Base-by-base conservation (phyloP, 352 stramenopile species). In the Vaucheria bursata region DNA sequence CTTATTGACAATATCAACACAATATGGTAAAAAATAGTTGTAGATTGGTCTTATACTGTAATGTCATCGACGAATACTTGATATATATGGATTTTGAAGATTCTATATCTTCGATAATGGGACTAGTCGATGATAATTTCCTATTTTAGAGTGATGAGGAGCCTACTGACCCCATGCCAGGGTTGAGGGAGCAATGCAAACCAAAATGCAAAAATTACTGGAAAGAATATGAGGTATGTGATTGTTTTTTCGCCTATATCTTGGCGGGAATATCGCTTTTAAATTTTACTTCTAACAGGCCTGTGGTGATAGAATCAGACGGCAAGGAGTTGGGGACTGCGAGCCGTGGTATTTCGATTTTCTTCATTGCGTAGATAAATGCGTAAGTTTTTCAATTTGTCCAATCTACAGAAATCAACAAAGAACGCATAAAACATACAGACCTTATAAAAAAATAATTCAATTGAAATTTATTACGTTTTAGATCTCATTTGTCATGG, bases 351-450 rank as follows among this genome's bases (percentile, higher is more conserved):
- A 69, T 38, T 69, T 69, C 18, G 59, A 69, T 29, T 69, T 34
- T 38, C 59, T 69, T 18, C 59, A 69, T 38, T 69, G 59, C 59
- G 59, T 69, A 18, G 59, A 69, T 29, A 69, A 69, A 38, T 69
- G 59, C 34, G 59, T 69, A 38, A 50, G 39, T 50, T 12, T 50
- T 50, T 12, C 39, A 5, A 12, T 50, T 50, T 12, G 12, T 12
- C 5, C 39, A 12, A 50, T 12, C 39, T 50, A 50, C 12, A 12
- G 39, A 5, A 5, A 50, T 12, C 39, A 50, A 50, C 39, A 12
- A 5, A 50, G 39, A 50, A 5, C 12, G 39, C 39, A 50, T 12
- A 12, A 50, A 50, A 5, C 5, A 5, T 50, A 50, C 39, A 12
- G 39, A 12, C 39, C 39, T 50, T 50, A 12, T 5, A 50, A 12